Evolutionary conservation across 2,329 filamentous ascomycete genomes (phyloP), one percentile per base, ranked within the genome.

Genomic region (Lachnellula subtilissima): DNA sequence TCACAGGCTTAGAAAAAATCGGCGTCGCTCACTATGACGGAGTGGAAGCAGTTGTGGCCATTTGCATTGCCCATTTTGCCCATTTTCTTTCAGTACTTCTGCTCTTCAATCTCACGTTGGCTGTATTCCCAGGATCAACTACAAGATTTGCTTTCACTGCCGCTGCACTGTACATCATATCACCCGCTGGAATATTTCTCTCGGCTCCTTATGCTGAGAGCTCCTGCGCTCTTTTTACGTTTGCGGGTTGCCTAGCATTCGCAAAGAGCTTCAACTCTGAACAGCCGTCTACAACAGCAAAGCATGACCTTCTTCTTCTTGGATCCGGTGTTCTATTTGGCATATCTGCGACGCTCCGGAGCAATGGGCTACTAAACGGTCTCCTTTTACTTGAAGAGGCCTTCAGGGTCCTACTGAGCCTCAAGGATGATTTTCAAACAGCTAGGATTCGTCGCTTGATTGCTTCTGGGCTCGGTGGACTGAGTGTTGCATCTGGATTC

Each of bases 131-230:
- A 15, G 67, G 76, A 57, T 65, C 65, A n/a, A 47, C 50, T 28
- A 67, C 53, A 54, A 70, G 70, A n/a, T 71, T 87, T 42, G 81
- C 89, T 2, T 85, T 93, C 59, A 69, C 88, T 22, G 80, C 90
- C 8, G 84, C 90, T 3, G 74, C 81, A 15, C 75, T 97, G 49
- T 91, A 97, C 70, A 80, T 96, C 54, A 68, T 97, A 49, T 94
- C 89, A 0, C 93, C 94, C 0, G 94, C 89, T 0, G 93, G 93
- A 0, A 73, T 97, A 2, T 97, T 99, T 69, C 81, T 99, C 17
- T 92, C 88, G 0, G 87, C 92, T 0, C 91, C 93, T 0, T 96
- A 94, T 71, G 81, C 84, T 9, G 94, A 99, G 74, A 84, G 88
- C 60, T 71, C 86, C 0, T 97, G 91, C 71, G 85, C 93, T 0